Base-by-base conservation (phyloP, 2,329 filamentous ascomycete genomes). In the Sclerotiophoma versabilis region DNA sequence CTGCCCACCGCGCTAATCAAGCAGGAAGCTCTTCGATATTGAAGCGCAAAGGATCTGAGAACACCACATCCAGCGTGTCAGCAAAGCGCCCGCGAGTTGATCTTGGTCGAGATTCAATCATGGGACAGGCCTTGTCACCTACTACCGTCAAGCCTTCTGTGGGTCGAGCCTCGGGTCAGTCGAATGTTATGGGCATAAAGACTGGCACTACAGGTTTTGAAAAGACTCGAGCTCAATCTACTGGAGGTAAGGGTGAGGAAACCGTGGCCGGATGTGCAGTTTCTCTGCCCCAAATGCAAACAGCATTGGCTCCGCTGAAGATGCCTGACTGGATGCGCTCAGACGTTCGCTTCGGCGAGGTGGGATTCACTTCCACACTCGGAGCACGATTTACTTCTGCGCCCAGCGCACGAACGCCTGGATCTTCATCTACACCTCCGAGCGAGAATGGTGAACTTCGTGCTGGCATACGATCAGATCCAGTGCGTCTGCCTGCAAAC, bases 51-150 rank as follows among this genome's bases (percentile, higher is more conserved):
- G 12, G 17, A 15, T 12, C 22, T 19, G 39, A 38, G 2, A 19
- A 15, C 5, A 19, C 17, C 4, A 10, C 43, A 11, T 7, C 26
- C 8, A 25, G 17, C 23, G 20, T 19, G 7, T 15, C 27, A 5
- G 26, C 14, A n/a, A 65, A 65, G 41, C 60, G 57, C n/a, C 57
- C 57, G 2, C 47, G 53, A 46, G 25, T 62, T 34, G 49, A 63
- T 6, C 2, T 62, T 32, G 45, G 43, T 5, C 52, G 49, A 26
- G 46, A 48, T 14, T 56, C 57, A 12, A 48, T 50, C 19, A 22
- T 53, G 6, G 20, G 60, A 17, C 54, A 63, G 7, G 42, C 48
- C 10, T 39, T 50, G 1, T 23, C 58, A 15, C 11, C 30, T 14
- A 5, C 14, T 23, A 29, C 19, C n/a, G 32, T 2, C 15, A 27